Evolutionary conservation across 495 filamentous ascomycete species (phyloP), one percentile per base, ranked within the genome.

Genomic region (Talaromyces adpressus): DNA sequence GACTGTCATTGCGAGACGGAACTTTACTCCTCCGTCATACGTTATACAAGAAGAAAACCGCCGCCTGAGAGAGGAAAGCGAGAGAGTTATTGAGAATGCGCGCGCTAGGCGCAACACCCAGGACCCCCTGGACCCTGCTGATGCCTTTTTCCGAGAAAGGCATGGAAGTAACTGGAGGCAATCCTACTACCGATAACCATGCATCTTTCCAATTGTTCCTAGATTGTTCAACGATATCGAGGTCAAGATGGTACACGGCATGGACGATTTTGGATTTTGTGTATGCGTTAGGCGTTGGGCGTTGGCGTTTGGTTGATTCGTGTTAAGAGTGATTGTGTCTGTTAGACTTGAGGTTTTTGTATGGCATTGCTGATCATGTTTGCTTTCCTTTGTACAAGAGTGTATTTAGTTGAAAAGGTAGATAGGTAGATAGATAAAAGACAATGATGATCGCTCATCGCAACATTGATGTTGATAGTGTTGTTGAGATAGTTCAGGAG

Each of bases 151-250:
- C 27, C 23, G 52, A 8, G 52, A 56, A 8, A 56, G 52, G 30
- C 22, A 56, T 14, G 52, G 52, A 56, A 29, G 12, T 2, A 25
- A 29, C 9, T 27, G 52, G 22, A 56, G 52, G 52, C 52, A 56
- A 16, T 56, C 52, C 14, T 49, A 39, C 65, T 64, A 34, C 61
- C 65, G 60, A 64, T 56, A 63, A 54, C 22, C 4, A 11, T 64
- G 18, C 45, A 39, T 63, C 25, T 29, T 52, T 60, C 27, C 39
- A 25, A 22, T 23, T 51, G 30, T n/a, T 59, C n/a, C 18, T 20
- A 49, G 16, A 1, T 49, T 18, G 6, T 49, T 18, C 45, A 14
- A 49, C n/a, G 45, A 49, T 8, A 49, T 49, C 45, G 45, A 49
- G 45, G 45, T 49, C n/a, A 49, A 20, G 14, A 20, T 49, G 45